phyloP scores from a whole-genome alignment of 78 protist species.

The slime mould (Dictyostelium discoideum) region DNA sequence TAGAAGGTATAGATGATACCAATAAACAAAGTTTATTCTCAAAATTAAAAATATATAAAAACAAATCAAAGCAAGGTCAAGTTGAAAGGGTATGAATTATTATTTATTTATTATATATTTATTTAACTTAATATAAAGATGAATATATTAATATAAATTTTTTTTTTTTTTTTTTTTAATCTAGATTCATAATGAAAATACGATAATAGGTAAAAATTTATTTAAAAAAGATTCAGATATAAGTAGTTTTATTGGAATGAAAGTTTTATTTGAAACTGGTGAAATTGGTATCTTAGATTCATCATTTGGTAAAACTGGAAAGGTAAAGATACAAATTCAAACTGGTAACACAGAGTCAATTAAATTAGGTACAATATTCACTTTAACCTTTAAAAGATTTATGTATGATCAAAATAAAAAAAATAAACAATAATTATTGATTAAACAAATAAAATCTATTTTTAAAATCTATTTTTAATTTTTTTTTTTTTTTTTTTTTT shows the following conservation, averaged over 20 bases:
- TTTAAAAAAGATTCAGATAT: constrained; percentile 90
- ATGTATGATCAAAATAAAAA: constrained; percentile 47
- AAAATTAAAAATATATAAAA: constrained; percentile 37
- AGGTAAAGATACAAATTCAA: constrained; percentile 66
- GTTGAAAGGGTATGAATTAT: constrained; percentile 70
- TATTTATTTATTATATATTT: neutral
- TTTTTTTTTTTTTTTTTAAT: neutral
- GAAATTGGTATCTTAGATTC: constrained; percentile 85
- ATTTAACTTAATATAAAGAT: neutral
- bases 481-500: too few relatives aligned
- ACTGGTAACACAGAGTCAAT: neutral
- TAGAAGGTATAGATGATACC: neutral
- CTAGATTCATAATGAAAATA: constrained; percentile 77
- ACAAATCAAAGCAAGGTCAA: constrained; percentile 45
- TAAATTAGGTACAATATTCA: constrained; percentile 10
- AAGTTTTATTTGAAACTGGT: constrained; percentile 72
- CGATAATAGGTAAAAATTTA: constrained; percentile 86
- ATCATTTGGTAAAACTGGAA: constrained; percentile 94
- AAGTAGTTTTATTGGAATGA: constrained; percentile 77
- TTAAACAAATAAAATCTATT: too few relatives aligned
- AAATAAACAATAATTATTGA: constrained; percentile 31
- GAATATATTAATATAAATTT: too few relatives aligned
- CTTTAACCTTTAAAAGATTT: constrained; percentile 43
- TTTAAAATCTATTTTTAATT: too few relatives aligned
- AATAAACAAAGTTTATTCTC: neutral